These are phyloP conservation scores for Fusarium armeniacum DNA, from an alignment of 2,329 filamentous ascomycete species.

Conservation along the genomic window DNA sequence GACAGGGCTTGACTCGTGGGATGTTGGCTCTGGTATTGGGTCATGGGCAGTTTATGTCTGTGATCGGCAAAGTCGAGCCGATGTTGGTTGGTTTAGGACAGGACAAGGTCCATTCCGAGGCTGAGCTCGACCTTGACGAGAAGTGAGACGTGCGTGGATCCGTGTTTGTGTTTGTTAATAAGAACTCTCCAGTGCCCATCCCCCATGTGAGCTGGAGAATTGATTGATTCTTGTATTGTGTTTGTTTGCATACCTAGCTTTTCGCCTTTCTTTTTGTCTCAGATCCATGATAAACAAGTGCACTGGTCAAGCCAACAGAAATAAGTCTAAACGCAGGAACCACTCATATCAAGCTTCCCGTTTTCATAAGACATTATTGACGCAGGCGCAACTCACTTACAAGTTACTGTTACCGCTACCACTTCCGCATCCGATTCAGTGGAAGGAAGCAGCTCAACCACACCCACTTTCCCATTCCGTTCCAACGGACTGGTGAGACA, in stretches of 20 bases:
- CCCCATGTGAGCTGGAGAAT: background rate
- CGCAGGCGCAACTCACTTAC: constrained; percentile 20
- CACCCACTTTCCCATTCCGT: constrained; percentile 32
- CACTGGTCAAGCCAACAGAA: background rate
- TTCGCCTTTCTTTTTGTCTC: constrained; percentile 1
- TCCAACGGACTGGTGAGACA: constrained; percentile 21
- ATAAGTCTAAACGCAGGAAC: constrained; percentile 4
- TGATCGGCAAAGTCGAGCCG: constrained; percentile 33
- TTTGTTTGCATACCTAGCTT: background rate
- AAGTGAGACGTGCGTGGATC: constrained; percentile 27
- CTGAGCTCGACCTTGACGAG: constrained; percentile 26
- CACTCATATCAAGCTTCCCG: constrained; percentile 19
- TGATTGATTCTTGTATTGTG: background rate
- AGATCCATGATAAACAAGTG: constrained; percentile 6
- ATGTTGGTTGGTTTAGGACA: constrained; percentile 21
- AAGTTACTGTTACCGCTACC: background rate
- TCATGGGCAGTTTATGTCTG: constrained; percentile 14
- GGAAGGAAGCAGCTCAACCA: constrained; percentile 15
- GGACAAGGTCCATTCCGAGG: constrained; percentile 25
- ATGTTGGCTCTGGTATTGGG: background rate
- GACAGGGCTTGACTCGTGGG: constrained; percentile 19
- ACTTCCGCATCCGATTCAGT: constrained; percentile 9
- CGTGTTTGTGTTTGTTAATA: constrained; percentile 29
- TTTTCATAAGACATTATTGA: constrained; percentile 21
- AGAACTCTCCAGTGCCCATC: constrained; percentile 17